phyloP scores from a whole-genome alignment of 116 monocot genomes.

The Trichopus zeylanicus region DNA sequence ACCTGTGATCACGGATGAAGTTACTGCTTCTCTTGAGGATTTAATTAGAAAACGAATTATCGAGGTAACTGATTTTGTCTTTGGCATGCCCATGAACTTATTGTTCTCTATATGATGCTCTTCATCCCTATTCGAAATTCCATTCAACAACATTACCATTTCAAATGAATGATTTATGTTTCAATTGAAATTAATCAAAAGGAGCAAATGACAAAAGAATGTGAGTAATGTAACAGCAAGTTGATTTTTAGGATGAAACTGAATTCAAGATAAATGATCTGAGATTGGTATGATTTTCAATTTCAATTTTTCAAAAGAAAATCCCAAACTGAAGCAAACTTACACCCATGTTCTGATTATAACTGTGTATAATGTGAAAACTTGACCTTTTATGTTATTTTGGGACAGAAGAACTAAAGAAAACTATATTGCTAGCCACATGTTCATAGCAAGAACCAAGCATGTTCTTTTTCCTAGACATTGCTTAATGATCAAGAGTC shows the following conservation, averaged over 20 bases:
- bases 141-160: neutral
- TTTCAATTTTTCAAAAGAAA: neutral
- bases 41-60: constrained; percentile 72
- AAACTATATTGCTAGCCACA: too few relatives aligned
- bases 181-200: too few relatives aligned
- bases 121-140: neutral
- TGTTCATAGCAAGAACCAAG: too few relatives aligned
- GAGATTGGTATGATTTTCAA: neutral
- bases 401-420: too few relatives aligned
- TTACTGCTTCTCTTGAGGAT: constrained; percentile 79
- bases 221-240: too few relatives aligned
- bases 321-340: too few relatives aligned
- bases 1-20: constrained; percentile 72
- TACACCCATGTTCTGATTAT: too few relatives aligned
- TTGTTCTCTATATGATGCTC: neutral
- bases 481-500: too few relatives aligned
- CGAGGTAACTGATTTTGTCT: constrained; percentile 38
- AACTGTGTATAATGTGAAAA: too few relatives aligned
- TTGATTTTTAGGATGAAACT: neutral
- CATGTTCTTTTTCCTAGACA: too few relatives aligned
- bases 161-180: neutral
- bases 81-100: neutral
- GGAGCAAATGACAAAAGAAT: too few relatives aligned
- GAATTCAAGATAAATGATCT: neutral
- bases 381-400: too few relatives aligned